Percentiles rank a stretch among this genome's conserved stretches.
Conservation (phyloP, 768 basidiomycete genomes). For the Chiua virens region DNA sequence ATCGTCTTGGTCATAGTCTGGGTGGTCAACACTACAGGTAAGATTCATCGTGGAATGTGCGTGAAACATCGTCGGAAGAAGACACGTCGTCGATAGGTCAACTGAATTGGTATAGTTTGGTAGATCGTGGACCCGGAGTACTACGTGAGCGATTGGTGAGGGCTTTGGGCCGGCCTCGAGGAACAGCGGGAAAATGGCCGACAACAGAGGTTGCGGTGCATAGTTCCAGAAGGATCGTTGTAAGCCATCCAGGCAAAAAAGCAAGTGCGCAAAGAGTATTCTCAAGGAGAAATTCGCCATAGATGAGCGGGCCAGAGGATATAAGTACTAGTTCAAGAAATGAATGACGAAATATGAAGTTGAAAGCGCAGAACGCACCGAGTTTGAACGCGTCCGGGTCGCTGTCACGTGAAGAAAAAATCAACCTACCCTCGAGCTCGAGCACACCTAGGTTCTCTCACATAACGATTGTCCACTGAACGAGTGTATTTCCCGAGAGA, state of each 20-base stretch:
- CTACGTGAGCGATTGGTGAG: background rate
- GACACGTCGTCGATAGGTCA: slow-evolving; percentile 4
- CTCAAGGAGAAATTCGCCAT: slow-evolving; percentile 5
- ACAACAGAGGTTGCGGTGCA: slow-evolving; percentile 10
- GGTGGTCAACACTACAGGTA: background rate
- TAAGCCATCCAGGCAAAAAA: slow-evolving; percentile 11
- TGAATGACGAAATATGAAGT: background rate
- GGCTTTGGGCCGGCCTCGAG: slow-evolving; percentile 1
- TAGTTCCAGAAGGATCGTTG: slow-evolving; percentile 9
- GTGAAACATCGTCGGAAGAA: slow-evolving; percentile 3
- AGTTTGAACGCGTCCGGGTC: slow-evolving; percentile 14
- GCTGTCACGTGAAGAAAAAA: slow-evolving; percentile 21
- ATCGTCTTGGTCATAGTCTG: background rate
- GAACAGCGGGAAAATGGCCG: slow-evolving; percentile 3
- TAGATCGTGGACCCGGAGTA: background rate
- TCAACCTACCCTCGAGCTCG: slow-evolving; percentile 1
- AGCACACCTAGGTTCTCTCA: too few species aligned
- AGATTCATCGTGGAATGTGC: background rate
- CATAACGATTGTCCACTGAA: too few species aligned
- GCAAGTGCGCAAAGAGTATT: slow-evolving; percentile 13
- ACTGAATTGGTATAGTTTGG: background rate
- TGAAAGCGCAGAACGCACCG: background rate
- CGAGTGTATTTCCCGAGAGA: too few species aligned
- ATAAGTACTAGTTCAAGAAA: background rate
- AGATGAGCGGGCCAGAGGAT: too few species aligned